Evolutionary conservation across 2,329 filamentous ascomycete species (phyloP).

Genomic region (Teratosphaeriaceae sp.): DNA sequence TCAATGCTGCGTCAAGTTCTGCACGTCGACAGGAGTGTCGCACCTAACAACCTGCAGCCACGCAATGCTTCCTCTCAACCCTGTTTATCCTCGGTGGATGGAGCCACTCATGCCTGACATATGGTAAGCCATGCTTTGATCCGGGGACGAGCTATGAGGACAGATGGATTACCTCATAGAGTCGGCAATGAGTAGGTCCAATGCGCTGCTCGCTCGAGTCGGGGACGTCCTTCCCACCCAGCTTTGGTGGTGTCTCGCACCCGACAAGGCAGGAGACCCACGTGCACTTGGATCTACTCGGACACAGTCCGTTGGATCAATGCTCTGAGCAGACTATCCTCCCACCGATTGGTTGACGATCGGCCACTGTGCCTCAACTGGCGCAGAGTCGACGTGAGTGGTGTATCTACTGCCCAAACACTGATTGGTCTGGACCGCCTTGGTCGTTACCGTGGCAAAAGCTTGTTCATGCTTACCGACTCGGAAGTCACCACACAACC

Average conservation of each 20-base stretch:
- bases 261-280: neutral
- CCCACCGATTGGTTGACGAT: slow-evolving; percentile 1
- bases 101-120: too few relatives aligned
- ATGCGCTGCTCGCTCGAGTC: too few relatives aligned
- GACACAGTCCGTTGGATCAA: neutral
- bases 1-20: too few relatives aligned
- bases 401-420: neutral
- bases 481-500: neutral
- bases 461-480: slow-evolving; percentile 1
- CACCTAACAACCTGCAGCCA: too few relatives aligned
- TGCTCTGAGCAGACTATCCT: neutral
- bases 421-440: neutral
- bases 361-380: neutral
- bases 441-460: neutral
- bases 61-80: too few relatives aligned
- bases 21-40: too few relatives aligned
- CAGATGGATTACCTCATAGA: too few relatives aligned
- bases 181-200: too few relatives aligned
- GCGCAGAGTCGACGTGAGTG: neutral
- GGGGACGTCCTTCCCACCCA: neutral
- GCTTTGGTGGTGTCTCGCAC: neutral
- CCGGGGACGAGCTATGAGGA: too few relatives aligned
- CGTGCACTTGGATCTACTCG: neutral
- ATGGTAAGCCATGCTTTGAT: too few relatives aligned
- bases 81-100: too few relatives aligned